Conservation (phyloP, 768 basidiomycete genomes). For the Agrocybe chaxingu region DNA sequence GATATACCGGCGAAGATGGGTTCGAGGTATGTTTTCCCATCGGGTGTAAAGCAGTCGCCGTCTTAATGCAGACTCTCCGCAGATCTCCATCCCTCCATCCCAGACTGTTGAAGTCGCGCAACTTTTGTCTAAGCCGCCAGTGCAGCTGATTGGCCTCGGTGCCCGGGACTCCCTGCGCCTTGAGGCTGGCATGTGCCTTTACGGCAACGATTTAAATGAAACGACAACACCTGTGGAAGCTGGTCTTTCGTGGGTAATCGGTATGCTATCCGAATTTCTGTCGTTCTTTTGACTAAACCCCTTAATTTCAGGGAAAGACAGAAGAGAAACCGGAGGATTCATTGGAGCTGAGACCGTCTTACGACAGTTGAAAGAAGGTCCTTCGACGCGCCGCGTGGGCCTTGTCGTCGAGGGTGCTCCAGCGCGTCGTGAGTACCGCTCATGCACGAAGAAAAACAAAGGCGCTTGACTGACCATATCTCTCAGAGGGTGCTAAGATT, state of each 20-base stretch:
- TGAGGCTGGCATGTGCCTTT: conserved; percentile 96
- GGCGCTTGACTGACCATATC: not conserved
- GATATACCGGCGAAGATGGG: conserved; percentile 98
- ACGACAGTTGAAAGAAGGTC: conserved; percentile 77
- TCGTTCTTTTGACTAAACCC: not conserved
- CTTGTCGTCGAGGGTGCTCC: conserved; percentile 81
- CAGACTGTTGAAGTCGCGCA: conserved; percentile 71
- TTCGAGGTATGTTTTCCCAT: conserved; percentile 65
- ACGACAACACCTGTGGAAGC: conserved; percentile 85
- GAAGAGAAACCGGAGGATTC: conserved; percentile 67
- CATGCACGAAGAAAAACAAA: not conserved
- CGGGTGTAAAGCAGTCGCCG: not conserved
- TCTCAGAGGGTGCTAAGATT: conserved; percentile 75
- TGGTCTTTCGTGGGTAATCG: conserved; percentile 90
- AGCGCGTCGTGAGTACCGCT: conserved; percentile 63
- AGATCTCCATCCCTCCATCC: conserved; percentile 88
- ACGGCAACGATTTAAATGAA: conserved; percentile 93
- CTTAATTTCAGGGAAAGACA: conserved; percentile 65
- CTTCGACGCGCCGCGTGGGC: conserved; percentile 76
- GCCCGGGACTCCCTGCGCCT: conserved; percentile 92
- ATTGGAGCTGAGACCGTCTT: conserved; percentile 76
- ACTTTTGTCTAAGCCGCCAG: conserved; percentile 57
- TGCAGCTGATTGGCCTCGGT: conserved; percentile 86
- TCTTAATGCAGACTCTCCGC: conserved; percentile 1
- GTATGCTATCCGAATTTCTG: conserved; percentile 37